Evolutionary conservation across 441 rosid species (phyloP).

Genomic region (Pelargonium exstipulatum): DNA sequence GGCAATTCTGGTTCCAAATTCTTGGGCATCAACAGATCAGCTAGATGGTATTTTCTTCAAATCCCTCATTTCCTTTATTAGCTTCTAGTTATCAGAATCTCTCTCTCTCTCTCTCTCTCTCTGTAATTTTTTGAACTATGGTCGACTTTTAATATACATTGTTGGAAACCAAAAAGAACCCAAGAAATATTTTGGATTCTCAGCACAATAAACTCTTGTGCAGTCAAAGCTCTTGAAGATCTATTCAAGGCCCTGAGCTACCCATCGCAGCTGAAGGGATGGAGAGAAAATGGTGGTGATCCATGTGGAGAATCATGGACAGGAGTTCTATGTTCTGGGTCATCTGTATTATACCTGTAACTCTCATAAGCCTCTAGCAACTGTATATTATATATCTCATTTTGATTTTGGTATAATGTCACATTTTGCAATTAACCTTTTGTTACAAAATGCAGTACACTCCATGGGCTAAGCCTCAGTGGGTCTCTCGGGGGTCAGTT

Average conservation of each 20-base stretch:
- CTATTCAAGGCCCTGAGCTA: conserved; percentile 8
- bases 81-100: neutral
- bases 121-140: neutral
- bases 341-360: conserved; percentile 41
- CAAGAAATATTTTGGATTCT: neutral
- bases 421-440: neutral
- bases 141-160: no score
- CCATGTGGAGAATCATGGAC: conserved; percentile 12
- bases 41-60: conserved; percentile 47
- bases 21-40: conserved; percentile 52
- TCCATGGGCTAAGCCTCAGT: conserved; percentile 53
- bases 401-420: neutral
- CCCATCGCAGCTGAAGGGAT: conserved; percentile 12
- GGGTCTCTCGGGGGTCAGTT: conserved; percentile 73
- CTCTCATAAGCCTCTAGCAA: conserved; percentile 11
- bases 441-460: conserved; percentile 38
- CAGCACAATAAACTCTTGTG: neutral
- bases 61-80: neutral
- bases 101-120: neutral
- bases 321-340: conserved; percentile 8
- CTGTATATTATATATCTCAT: neutral
- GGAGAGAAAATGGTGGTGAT: conserved; percentile 10
- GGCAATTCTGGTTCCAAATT: conserved; percentile 31
- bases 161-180: neutral
- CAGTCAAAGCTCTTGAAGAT: conserved; percentile 13